phyloP scores from a whole-genome alignment of 352 stramenopile genomes.

The Phytophthora pisi region DNA sequence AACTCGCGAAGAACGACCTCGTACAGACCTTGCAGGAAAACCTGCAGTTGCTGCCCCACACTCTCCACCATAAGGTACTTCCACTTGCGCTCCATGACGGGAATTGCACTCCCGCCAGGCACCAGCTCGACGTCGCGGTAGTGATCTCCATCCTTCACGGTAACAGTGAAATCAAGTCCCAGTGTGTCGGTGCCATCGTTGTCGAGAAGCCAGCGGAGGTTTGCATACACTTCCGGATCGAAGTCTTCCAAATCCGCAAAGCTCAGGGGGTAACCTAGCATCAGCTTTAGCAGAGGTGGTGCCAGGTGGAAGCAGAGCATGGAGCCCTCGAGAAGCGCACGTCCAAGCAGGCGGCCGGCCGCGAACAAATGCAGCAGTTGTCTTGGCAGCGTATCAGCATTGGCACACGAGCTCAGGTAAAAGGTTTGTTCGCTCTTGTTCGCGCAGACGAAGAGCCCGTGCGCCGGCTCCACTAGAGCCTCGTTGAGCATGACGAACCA shows the following conservation, averaged over 20 bases:
- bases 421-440: slow-evolving; percentile 46
- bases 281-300: slow-evolving; percentile 93
- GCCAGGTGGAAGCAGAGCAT: slow-evolving; percentile 91
- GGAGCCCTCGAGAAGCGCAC: slow-evolving; percentile 77
- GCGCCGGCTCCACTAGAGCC: slow-evolving; percentile 27
- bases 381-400: slow-evolving; percentile 22
- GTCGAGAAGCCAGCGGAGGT: slow-evolving; percentile 56
- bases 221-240: slow-evolving; percentile 42
- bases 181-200: slow-evolving; percentile 45
- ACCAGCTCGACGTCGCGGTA: slow-evolving; percentile 39
- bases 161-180: slow-evolving; percentile 52
- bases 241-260: slow-evolving; percentile 88
- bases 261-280: slow-evolving; percentile 90
- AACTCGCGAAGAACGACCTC: slow-evolving; percentile 93
- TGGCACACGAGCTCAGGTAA: slow-evolving; percentile 41
- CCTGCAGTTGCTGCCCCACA: slow-evolving; percentile 75
- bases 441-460: slow-evolving; percentile 33
- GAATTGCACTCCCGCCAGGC: slow-evolving; percentile 39
- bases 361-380: slow-evolving; percentile 42
- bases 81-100: slow-evolving; percentile 90
- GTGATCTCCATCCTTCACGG: slow-evolving; percentile 16
- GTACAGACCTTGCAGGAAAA: slow-evolving; percentile 93
- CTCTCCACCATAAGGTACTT: slow-evolving; percentile 92
- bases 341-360: slow-evolving; percentile 42
- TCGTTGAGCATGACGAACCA: slow-evolving; percentile 72